Percentiles rank a stretch among this genome's conserved stretches.
Conservation (phyloP, 2,329 filamentous ascomycete species). For the Trichothecium sympodiale region DNA sequence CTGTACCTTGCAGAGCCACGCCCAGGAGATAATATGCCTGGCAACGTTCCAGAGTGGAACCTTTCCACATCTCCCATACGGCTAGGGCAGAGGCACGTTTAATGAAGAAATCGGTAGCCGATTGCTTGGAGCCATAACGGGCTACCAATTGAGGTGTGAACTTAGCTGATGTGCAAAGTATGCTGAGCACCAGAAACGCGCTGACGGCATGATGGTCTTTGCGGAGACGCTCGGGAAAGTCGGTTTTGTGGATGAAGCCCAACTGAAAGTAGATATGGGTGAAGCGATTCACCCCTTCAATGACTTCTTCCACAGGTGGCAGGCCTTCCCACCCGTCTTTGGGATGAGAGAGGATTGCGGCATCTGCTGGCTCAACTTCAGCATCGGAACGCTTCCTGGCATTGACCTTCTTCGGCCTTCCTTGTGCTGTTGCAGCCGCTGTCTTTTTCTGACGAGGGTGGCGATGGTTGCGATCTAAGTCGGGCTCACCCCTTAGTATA, state of each 20-base stretch:
- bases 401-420: conserved; percentile 4
- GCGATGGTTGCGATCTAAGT: conserved; percentile 43
- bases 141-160: conserved; percentile 36
- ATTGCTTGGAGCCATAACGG: conserved; percentile 38
- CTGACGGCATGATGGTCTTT: conserved; percentile 36
- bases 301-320: conserved; percentile 35
- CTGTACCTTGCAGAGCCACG: conserved; percentile 47
- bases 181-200: conserved; percentile 41
- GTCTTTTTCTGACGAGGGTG: conserved; percentile 41
- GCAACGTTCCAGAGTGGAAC: conserved; percentile 41
- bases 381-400: conserved; percentile 6
- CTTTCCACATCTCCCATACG: conserved; percentile 37
- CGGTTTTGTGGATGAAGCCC: conserved; percentile 44
- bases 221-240: conserved; percentile 35
- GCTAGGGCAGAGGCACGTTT: conserved; percentile 36
- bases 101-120: conserved; percentile 43
- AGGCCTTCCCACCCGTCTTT: conserved; percentile 37
- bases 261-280: conserved; percentile 47
- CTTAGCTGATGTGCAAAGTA: conserved; percentile 45
- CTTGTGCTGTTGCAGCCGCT: conserved; percentile 13
- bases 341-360: neutral
- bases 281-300: conserved; percentile 42
- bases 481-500: conserved; percentile 39
- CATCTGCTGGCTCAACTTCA: conserved; percentile 3
- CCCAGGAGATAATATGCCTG: conserved; percentile 49